Percentiles rank a stretch among this genome's conserved stretches.
These are phyloP conservation scores for Aureobasidium leucospermi DNA, from an alignment of 2,329 filamentous ascomycete genomes.

Conservation along the genomic window DNA sequence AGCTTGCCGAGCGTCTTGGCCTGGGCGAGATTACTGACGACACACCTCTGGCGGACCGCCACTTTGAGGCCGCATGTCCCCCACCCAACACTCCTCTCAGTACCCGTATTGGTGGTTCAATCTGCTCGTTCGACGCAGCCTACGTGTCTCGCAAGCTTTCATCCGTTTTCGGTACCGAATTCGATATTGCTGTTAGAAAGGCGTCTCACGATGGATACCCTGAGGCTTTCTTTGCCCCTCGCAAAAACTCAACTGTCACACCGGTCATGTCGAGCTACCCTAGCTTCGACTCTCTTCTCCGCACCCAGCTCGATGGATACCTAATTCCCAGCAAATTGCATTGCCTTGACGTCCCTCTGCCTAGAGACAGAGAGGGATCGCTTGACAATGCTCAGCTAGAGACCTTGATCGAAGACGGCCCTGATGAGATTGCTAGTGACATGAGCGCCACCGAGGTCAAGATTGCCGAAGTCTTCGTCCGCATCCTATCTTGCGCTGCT, in stretches of 20 bases:
- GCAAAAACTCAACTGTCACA: conserved; percentile 8
- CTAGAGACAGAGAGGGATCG: conserved; percentile 19
- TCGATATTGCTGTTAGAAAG: conserved; percentile 23
- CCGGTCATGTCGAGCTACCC: conserved; percentile 4
- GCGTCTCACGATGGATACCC: conserved; percentile 24
- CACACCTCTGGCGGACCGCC: conserved; percentile 37
- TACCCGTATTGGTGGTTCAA: conserved; percentile 31
- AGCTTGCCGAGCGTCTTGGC: conserved; percentile 42
- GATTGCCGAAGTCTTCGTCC: conserved; percentile 40
- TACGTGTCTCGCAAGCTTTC: conserved; percentile 13
- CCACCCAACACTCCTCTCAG: conserved; percentile 41
- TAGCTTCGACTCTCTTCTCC: conserved; percentile 18
- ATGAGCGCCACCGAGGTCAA: conserved; percentile 28
- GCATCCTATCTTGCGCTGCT: conserved; percentile 35
- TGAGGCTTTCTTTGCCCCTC: conserved; percentile 29
- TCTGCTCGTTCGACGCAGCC: conserved; percentile 23
- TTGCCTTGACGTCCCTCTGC: conserved; percentile 22
- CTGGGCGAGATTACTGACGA: conserved; percentile 40
- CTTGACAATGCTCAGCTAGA: conserved; percentile 21
- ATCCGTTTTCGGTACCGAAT: conserved; percentile 10
- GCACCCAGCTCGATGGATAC: conserved; percentile 22
- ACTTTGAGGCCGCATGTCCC: conserved; percentile 46
- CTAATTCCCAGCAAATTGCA: conserved; percentile 23
- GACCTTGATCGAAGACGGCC: not conserved
- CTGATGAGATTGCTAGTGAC: conserved; percentile 6